These are phyloP conservation scores for Citrus medica DNA, from an alignment of 345 rosid species.

Conservation along the genomic window DNA sequence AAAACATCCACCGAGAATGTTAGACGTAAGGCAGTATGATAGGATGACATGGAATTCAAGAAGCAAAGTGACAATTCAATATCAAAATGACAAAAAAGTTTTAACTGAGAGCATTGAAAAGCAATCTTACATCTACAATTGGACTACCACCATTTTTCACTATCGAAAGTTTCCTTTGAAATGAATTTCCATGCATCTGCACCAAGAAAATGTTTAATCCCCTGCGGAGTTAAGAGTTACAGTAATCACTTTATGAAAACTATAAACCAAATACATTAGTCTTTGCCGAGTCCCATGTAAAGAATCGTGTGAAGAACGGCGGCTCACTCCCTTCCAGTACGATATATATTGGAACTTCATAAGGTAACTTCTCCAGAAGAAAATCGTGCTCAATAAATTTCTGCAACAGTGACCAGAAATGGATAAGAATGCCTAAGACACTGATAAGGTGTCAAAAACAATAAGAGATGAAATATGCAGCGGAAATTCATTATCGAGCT, in stretches of 20 bases:
- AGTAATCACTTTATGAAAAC: conserved; percentile 1
- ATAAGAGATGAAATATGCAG: not conserved
- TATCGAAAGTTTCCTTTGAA: conserved; percentile 81
- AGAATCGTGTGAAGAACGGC: conserved; percentile 88
- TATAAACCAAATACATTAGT: conserved; percentile 50
- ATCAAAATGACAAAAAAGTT: conserved; percentile 2
- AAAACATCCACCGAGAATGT: too few species aligned
- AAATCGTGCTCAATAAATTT: conserved; percentile 77
- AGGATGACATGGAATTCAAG: not conserved
- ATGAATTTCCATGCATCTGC: conserved; percentile 97
- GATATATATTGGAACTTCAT: conserved; percentile 68
- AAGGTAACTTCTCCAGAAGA: conserved; percentile 65
- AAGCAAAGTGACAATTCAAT: not conserved
- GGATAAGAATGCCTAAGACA: conserved; percentile 3
- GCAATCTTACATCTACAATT: conserved; percentile 59
- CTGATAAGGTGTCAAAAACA: not conserved
- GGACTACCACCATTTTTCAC: conserved; percentile 75
- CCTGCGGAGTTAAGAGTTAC: conserved; percentile 8
- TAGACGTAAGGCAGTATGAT: not conserved
- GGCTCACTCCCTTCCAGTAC: conserved; percentile 93
- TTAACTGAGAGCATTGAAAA: conserved; percentile 2
- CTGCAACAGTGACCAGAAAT: conserved; percentile 36
- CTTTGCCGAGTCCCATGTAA: conserved; percentile 90
- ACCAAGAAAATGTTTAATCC: conserved; percentile 17
- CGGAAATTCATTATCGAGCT: not conserved